A percentile compares a stretch with the other conserved stretches of the same genome.
These are phyloP conservation scores for Fusarium robinianum DNA, from an alignment of 2,329 filamentous ascomycete genomes.

Conservation along the genomic window DNA sequence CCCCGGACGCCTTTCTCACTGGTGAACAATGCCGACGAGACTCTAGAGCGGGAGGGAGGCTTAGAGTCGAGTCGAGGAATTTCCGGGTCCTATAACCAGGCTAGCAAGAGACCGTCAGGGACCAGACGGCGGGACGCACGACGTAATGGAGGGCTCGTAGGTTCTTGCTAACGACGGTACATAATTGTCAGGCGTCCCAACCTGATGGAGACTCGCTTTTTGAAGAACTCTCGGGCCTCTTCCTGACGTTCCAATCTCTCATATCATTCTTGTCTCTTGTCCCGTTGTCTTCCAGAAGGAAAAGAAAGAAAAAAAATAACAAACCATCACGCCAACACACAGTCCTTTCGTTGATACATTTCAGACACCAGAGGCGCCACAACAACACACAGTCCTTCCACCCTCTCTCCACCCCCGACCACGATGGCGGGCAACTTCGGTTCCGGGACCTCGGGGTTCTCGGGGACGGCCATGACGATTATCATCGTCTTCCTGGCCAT, in stretches of 20 bases:
- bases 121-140: no score
- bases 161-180: not conserved
- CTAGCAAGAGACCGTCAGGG: no score
- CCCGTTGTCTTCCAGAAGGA: not conserved
- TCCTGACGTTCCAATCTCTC: not conserved
- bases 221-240: not conserved
- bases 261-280: not conserved
- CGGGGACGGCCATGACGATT: slow-evolving; percentile 27
- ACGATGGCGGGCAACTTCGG: slow-evolving; percentile 28
- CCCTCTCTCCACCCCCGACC: not conserved
- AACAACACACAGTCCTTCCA: not conserved
- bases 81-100: no score
- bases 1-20: no score
- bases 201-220: not conserved
- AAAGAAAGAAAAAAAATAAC: no score
- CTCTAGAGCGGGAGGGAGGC: no score
- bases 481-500: slow-evolving; percentile 41
- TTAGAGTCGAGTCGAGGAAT: no score
- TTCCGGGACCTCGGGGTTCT: slow-evolving; percentile 30
- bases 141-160: not conserved
- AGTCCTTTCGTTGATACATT: not conserved
- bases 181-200: slow-evolving; percentile 4
- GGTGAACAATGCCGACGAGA: no score
- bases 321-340: not conserved
- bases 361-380: not conserved